Conservation (phyloP, 2,329 filamentous ascomycete species). For the Sphaerostilbella broomeana region DNA sequence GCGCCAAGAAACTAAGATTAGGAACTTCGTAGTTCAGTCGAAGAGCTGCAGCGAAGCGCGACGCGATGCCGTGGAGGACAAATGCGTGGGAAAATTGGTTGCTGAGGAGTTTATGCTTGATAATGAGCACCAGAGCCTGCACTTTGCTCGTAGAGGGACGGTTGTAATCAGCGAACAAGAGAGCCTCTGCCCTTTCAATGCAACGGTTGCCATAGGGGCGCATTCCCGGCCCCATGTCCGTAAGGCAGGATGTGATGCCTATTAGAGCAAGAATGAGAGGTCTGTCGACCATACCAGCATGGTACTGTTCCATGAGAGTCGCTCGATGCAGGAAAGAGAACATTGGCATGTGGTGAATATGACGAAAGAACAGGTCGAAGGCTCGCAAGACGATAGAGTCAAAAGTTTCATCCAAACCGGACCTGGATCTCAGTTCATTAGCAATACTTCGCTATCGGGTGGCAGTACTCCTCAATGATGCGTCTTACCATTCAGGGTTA, state of each 20-base stretch:
- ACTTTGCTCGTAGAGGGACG: conserved; percentile 52
- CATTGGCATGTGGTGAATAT: conserved; percentile 53
- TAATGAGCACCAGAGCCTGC: conserved; percentile 39
- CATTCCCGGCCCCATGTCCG: conserved; percentile 46
- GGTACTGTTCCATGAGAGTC: conserved; percentile 53
- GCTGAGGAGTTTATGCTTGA: conserved; percentile 38
- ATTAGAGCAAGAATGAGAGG: conserved; percentile 48
- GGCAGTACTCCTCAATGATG: neutral
- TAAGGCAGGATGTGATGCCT: conserved; percentile 50
- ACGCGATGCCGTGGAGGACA: conserved; percentile 38
- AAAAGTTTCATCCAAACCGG: conserved; percentile 35
- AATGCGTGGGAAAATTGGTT: conserved; percentile 40
- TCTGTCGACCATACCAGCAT: conserved; percentile 49
- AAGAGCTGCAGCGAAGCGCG: conserved; percentile 36
- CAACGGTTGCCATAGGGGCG: conserved; percentile 47
- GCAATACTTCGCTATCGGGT: neutral
- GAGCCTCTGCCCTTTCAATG: conserved; percentile 46
- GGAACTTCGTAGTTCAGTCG: conserved; percentile 38
- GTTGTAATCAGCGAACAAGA: conserved; percentile 48
- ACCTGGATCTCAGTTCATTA: conserved; percentile 17
- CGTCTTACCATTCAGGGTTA: conserved; percentile 24
- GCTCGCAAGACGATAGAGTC: conserved; percentile 45
- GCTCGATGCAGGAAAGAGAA: conserved; percentile 54
- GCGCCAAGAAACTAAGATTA: conserved; percentile 33
- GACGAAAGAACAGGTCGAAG: conserved; percentile 52